phyloP scores from a whole-genome alignment of 1,139 yeast species.

The Pichiaceae sp. region DNA sequence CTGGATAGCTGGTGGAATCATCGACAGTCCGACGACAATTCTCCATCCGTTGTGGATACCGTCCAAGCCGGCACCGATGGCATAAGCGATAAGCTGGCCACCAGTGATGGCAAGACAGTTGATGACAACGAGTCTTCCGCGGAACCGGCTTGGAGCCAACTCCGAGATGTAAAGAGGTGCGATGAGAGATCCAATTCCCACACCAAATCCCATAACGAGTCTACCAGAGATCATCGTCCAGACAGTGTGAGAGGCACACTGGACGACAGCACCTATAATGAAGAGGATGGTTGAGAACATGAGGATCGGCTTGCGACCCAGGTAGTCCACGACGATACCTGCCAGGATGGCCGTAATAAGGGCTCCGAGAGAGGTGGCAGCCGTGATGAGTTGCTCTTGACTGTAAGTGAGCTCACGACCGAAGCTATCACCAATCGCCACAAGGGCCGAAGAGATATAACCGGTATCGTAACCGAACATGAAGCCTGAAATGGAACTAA shows the following conservation, averaged over 20 bases:
- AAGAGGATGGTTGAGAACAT: slow-evolving; percentile 75
- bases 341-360: slow-evolving; percentile 68
- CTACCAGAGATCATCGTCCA: slow-evolving; percentile 94
- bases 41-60: slow-evolving; percentile 84
- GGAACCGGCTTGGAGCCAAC: slow-evolving; percentile 82
- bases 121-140: slow-evolving; percentile 74
- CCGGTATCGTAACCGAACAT: slow-evolving; percentile 98
- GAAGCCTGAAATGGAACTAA: slow-evolving; percentile 88
- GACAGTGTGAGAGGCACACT: slow-evolving; percentile 67
- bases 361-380: slow-evolving; percentile 95
- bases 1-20: slow-evolving; percentile 81
- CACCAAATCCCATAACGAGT: slow-evolving; percentile 91
- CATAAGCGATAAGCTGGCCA: slow-evolving; percentile 88
- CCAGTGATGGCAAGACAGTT: slow-evolving; percentile 76
- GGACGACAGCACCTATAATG: slow-evolving; percentile 74
- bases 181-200: slow-evolving; percentile 85
- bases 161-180: slow-evolving; percentile 90
- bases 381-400: slow-evolving; percentile 80
- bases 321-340: slow-evolving; percentile 69
- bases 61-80: slow-evolving; percentile 83
- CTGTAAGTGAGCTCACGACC: slow-evolving; percentile 52
- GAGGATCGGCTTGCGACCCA: slow-evolving; percentile 77
- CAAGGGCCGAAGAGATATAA: slow-evolving; percentile 86
- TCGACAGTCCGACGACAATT: slow-evolving; percentile 78
- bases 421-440: slow-evolving; percentile 72